These are phyloP conservation scores for Persicaria maculosa DNA, from an alignment of 148 eudicot genomes.

Conservation along the genomic window DNA sequence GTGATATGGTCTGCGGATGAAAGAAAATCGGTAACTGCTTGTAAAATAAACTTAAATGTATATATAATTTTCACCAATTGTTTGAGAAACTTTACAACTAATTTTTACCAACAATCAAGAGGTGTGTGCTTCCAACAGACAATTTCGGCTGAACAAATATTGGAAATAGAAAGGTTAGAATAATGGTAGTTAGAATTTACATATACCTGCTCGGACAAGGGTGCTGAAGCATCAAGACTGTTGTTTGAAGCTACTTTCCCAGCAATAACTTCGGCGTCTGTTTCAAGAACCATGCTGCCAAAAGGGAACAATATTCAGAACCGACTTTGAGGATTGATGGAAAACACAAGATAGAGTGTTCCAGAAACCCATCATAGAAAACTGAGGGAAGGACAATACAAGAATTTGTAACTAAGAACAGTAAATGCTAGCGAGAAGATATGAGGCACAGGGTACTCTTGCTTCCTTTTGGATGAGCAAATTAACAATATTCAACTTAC, in stretches of 20 bases:
- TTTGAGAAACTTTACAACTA: not conserved
- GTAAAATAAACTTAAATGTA: not conserved
- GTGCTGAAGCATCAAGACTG: conserved; percentile 73
- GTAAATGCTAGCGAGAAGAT: not conserved
- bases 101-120: not conserved
- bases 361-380: not conserved
- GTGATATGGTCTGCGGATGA: conserved; percentile 34
- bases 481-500: not conserved
- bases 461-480: not conserved
- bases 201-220: conserved; percentile 83
- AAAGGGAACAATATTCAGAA: not conserved
- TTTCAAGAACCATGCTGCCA: conserved; percentile 90
- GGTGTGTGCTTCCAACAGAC: not conserved
- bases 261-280: conserved; percentile 81
- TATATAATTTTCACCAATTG: not conserved
- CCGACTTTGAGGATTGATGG: not conserved
- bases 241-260: conserved; percentile 77
- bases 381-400: not conserved
- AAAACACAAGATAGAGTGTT: not conserved
- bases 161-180: not conserved
- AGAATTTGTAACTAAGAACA: not conserved
- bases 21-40: not conserved
- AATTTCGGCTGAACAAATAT: not conserved
- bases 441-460: not conserved
- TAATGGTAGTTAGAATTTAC: not conserved